Conservation (phyloP, 192 early-diverging fungal species). For the Podila verticillata region DNA sequence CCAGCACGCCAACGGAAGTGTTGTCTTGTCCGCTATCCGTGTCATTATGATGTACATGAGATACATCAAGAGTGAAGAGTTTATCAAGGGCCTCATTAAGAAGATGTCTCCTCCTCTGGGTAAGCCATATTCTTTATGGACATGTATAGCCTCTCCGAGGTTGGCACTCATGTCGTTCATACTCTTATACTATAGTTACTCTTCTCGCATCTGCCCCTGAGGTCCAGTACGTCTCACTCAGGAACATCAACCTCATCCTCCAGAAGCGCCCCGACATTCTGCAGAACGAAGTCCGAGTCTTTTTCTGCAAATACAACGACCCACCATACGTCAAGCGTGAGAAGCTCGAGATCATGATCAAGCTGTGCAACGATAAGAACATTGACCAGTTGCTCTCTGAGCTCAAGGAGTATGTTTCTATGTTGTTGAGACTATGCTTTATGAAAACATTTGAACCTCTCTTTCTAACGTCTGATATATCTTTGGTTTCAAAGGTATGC, state of each 20-base stretch:
- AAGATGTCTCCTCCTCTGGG: conserved; percentile 97
- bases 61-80: conserved; percentile 74
- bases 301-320: conserved; percentile 99
- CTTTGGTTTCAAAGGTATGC: conserved; percentile 71
- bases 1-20: conserved; percentile 96
- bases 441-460: neutral
- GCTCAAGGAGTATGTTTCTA: conserved; percentile 84
- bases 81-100: conserved; percentile 74
- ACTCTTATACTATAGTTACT: conserved; percentile 67
- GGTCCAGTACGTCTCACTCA: conserved; percentile 96
- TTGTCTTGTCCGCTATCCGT: conserved; percentile 91
- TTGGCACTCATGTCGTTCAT: neutral
- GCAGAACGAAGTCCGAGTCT: conserved; percentile 93
- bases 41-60: conserved; percentile 83
- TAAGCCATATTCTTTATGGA: conserved; percentile 34
- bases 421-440: neutral
- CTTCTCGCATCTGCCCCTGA: conserved; percentile 88
- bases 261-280: conserved; percentile 90
- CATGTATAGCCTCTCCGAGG: too few relatives aligned
- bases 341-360: conserved; percentile 94
- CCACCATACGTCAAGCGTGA: conserved; percentile 97
- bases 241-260: conserved; percentile 96
- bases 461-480: neutral
- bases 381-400: conserved; percentile 93
- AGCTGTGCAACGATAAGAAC: conserved; percentile 85